These are phyloP conservation scores for Cryptosporidium viatorum DNA, from an alignment of 169 alveolate species.

Conservation along the genomic window DNA sequence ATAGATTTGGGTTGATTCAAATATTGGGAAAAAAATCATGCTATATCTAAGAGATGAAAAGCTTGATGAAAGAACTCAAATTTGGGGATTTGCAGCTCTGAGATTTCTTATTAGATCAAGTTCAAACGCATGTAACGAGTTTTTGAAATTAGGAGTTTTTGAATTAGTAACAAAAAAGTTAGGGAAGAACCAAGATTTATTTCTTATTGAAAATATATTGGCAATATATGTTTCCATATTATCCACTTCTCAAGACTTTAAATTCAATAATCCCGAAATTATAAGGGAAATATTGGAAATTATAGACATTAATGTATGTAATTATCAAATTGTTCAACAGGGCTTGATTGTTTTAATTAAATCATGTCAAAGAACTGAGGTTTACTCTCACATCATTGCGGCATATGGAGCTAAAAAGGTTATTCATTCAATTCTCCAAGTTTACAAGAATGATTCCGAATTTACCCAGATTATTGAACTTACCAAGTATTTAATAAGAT, in stretches of 20 bases:
- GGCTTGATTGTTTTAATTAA: constrained; percentile 24
- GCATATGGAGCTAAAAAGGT: constrained; percentile 41
- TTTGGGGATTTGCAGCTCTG: constrained; percentile 76
- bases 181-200: constrained; percentile 26
- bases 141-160: constrained; percentile 45
- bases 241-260: constrained; percentile 39
- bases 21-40: constrained; percentile 42
- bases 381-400: constrained; percentile 55
- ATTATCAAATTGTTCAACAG: neutral
- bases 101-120: constrained; percentile 58
- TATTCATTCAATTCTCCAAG: constrained; percentile 1
- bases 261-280: constrained; percentile 37
- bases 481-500: neutral
- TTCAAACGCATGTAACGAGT: constrained; percentile 45
- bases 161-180: constrained; percentile 39
- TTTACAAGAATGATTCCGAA: neutral
- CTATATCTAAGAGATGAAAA: constrained; percentile 13
- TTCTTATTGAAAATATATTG: constrained; percentile 49
- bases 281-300: constrained; percentile 27
- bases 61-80: constrained; percentile 44
- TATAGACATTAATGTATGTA: neutral
- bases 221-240: constrained; percentile 41
- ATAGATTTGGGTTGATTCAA: constrained; percentile 56
- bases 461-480: constrained; percentile 1
- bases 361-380: constrained; percentile 59